Base-by-base conservation (phyloP, 2,329 filamentous ascomycete species). In the Bimuria novae-zelandiae region DNA sequence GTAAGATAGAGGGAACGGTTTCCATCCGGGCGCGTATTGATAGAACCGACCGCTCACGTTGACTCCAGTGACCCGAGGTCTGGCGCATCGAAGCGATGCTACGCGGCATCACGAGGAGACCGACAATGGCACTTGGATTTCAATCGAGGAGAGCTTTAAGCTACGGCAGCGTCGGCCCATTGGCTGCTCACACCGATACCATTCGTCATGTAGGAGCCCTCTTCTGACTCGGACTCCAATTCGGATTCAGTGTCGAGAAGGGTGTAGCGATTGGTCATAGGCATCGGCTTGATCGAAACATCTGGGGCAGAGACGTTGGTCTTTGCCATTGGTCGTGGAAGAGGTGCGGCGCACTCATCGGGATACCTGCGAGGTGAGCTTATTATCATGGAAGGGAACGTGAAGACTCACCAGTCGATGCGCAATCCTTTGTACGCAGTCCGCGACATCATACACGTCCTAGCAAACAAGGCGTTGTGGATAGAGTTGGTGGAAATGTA, bases 401-500 rank as follows among this genome's bases (percentile, higher is more conserved):
- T 21, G n/a, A 10, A 21, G 7, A 19, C 44, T 29, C 14, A 47
- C 81, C 86, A 93, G 12, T 87, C 84, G 60, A 95, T 88, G 56
- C 81, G 86, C 54, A 81, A 84, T 19, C 83, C 80, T 66, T 87
- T 90, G 76, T 94, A 95, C 25, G 80, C 81, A 12, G 82, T 84
- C 51, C 75, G 71, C 51, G 75, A 79, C 82, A 88, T 86, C 87
- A 95, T 89, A 75, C 90, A 94, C 8, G 84, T 89, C 16, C 84
- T 83, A 7, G 90, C 89, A 72, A 87, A 90, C 47, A 90, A 80
- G 10, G 90, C 88, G 56, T 88, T 87, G 64, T 88, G 82, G 8
- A 95, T 81, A 0, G 89, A 91, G 70, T 92, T 95, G 7, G 87
- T 90, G 50, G 83, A 86, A 59, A 95, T 84, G 69, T 84, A 84